Evolutionary conservation across 163 green algal species (phyloP).

Genomic region (Coccomyxa subellipsoidea): DNA sequence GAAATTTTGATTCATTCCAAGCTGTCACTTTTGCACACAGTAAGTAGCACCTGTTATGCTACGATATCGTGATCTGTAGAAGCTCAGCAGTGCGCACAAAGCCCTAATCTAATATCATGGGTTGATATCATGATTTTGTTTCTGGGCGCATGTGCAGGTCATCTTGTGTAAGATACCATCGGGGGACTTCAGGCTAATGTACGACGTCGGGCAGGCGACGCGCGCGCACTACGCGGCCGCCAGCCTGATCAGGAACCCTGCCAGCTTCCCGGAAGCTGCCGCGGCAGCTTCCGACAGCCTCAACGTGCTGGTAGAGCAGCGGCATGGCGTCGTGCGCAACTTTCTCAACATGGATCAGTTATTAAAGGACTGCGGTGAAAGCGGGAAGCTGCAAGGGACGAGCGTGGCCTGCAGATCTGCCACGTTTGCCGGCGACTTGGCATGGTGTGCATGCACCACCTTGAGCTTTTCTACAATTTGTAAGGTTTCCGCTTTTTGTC

Average conservation of each 20-base stretch:
- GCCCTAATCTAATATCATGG: too few species aligned
- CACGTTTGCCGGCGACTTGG: background rate
- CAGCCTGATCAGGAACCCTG: background rate
- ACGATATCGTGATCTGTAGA: too few species aligned
- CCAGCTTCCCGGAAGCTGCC: background rate
- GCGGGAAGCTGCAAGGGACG: background rate
- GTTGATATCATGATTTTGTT: background rate
- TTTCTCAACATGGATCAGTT: background rate
- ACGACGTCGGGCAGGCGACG: background rate
- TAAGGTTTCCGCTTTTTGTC: too few species aligned
- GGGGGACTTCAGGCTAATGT: background rate
- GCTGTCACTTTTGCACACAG: too few species aligned
- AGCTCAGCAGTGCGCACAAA: too few species aligned
- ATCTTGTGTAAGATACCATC: background rate
- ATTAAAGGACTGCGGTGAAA: background rate
- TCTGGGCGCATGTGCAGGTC: background rate
- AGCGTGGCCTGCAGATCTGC: background rate
- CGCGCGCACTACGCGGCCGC: background rate
- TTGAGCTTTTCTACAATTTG: background rate
- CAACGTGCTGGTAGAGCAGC: constrained; percentile 1
- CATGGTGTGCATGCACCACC: background rate
- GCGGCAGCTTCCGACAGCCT: background rate
- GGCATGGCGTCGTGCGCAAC: background rate
- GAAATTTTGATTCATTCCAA: too few species aligned
- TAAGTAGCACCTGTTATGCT: too few species aligned